phyloP scores from a whole-genome alignment of 2,329 filamentous ascomycete genomes.

The Fusarium haematococcum region DNA sequence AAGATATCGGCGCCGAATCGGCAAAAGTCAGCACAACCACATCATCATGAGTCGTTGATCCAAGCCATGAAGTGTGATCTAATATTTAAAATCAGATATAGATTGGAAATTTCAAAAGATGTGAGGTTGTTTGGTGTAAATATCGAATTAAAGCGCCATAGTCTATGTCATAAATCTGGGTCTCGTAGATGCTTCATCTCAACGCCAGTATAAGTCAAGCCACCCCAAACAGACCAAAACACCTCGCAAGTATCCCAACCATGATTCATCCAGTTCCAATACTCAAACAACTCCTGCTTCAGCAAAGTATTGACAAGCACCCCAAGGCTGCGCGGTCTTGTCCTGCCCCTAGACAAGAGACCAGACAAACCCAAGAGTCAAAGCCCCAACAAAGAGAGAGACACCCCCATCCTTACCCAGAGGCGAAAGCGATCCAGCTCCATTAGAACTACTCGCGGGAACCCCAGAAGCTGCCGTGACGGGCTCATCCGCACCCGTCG shows the following conservation, averaged over 20 bases:
- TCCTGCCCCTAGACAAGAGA: slow-evolving; percentile 17
- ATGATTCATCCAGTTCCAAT: background rate
- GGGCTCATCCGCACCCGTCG: slow-evolving; percentile 61
- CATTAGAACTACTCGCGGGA: slow-evolving; percentile 18
- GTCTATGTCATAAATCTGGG: background rate
- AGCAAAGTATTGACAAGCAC: background rate
- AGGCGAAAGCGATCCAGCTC: slow-evolving; percentile 19
- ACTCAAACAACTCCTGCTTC: background rate
- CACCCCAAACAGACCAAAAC: background rate
- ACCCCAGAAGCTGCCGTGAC: slow-evolving; percentile 63
- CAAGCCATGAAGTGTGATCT: background rate
- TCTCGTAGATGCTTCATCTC: background rate
- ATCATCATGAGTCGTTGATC: background rate
- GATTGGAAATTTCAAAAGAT: background rate
- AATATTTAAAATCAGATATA: background rate
- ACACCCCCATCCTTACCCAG: background rate
- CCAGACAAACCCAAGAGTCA: slow-evolving; percentile 32
- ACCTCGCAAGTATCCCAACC: background rate
- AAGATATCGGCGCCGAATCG: slow-evolving; percentile 37
- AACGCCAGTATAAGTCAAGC: background rate
- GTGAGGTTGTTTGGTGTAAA: background rate
- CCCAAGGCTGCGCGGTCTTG: background rate
- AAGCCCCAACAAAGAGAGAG: slow-evolving; percentile 17
- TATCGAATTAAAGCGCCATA: background rate
- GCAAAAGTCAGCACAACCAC: slow-evolving; percentile 13